Evolutionary conservation across 2,329 filamentous ascomycete species (phyloP), one percentile per base, ranked within the genome.

Genomic region (Mycosphaerella arachidis): DNA sequence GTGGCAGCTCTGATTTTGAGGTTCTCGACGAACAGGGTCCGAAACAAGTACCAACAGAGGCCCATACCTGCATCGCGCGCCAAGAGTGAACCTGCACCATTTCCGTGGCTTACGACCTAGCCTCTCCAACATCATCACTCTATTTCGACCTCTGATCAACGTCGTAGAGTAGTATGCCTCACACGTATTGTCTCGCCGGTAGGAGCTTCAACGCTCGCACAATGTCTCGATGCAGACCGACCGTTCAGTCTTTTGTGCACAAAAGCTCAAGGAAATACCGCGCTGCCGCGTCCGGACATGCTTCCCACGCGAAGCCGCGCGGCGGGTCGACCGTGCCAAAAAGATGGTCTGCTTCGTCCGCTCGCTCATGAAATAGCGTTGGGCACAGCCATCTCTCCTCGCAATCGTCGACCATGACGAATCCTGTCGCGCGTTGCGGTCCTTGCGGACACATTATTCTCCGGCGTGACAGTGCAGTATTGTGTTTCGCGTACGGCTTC

Each of bases 81-180:
- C 13, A 43, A 18, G 20, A 24, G 12, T 27, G 29, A 50, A 9
- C 16, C 7, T 8, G 46, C 50, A 13, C 16, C n/a, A 52, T n/a
- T 52, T 2, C 30, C n/a, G 50, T 20, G 27, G 50, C 50, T 35
- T 31, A 35, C 29, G 10, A 20, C 7, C 50, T 52, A 30, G 27
- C 8, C 30, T 35, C 29, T 13, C 50, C 50, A 52, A 35, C 50
- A 35, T 35, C 52, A 63, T 58, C 61, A 63, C 61, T 55, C 61
- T 63, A 60, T 58, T 55, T 57, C 54, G 53, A 63, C 61, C 51
- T 63, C 61, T 33, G 48, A 20, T n/a, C 16, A 18, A 12, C 12
- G 20, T 35, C 8, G 24, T 35, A 13, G 24, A 24, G 16, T 53
- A 10, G 3, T 24, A 24, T 24, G 24, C 24, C 24, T 24, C 24